Evolutionary conservation across 2,329 filamentous ascomycete genomes (phyloP).

Genomic region (Phialocephala subalpina): DNA sequence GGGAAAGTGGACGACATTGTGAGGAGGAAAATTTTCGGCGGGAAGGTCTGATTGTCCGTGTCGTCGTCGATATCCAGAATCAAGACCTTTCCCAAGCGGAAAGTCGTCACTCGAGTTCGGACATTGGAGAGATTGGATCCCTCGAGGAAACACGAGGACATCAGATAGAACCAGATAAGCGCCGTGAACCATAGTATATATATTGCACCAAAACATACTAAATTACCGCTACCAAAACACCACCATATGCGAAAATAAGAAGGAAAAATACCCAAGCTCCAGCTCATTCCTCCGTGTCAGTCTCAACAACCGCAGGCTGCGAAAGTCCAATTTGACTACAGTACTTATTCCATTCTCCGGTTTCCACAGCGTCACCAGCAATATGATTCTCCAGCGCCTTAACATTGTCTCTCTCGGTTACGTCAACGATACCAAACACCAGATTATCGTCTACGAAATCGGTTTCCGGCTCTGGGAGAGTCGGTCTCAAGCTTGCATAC

Average conservation of each 20-base stretch:
- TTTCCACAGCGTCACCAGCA: slow-evolving; percentile 24
- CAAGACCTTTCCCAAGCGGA: neutral
- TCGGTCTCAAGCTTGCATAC: slow-evolving; percentile 18
- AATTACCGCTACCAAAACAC: neutral
- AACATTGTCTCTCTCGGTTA: slow-evolving; percentile 1
- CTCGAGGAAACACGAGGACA: neutral
- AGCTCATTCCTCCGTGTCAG: slow-evolving; percentile 10
- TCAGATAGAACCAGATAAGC: neutral
- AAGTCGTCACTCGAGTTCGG: neutral
- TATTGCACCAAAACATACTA: neutral
- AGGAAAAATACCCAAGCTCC: neutral
- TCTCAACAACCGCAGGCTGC: neutral
- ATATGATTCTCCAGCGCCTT: slow-evolving; percentile 14
- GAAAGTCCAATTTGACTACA: slow-evolving; percentile 11
- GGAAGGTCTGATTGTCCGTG: neutral
- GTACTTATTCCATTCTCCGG: slow-evolving; percentile 27
- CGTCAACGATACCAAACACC: slow-evolving; percentile 29
- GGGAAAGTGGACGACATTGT: no score
- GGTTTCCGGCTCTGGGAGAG: slow-evolving; percentile 9
- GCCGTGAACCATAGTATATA: neutral
- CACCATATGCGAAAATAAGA: neutral
- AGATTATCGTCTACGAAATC: slow-evolving; percentile 27
- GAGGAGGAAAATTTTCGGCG: no score
- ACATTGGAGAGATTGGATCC: neutral
- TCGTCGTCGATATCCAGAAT: neutral